These are phyloP conservation scores for Chrysoporthe deuterocubensis DNA, from an alignment of 2,329 filamentous ascomycete genomes.

Conservation along the genomic window DNA sequence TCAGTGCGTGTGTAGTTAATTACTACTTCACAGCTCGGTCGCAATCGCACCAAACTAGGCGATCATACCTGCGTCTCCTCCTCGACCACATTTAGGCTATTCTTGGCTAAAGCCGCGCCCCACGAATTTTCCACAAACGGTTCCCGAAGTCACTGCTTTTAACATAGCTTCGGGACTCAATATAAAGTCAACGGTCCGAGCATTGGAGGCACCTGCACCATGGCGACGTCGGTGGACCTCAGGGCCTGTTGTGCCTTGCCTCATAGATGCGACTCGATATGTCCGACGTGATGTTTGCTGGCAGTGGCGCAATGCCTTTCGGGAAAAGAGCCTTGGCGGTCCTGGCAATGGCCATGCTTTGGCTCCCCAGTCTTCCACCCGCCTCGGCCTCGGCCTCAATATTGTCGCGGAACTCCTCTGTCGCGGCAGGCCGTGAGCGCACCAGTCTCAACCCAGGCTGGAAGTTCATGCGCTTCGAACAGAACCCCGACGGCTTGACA, in stretches of 20 bases:
- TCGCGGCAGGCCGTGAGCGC: slow-evolving; percentile 7
- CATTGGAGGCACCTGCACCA: background rate
- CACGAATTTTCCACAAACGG: background rate
- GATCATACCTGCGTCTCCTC: background rate
- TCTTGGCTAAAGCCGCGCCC: background rate
- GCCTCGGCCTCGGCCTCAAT: background rate
- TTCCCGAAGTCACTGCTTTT: background rate
- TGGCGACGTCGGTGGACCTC: background rate
- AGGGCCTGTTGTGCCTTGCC: background rate
- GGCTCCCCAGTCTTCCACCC: background rate
- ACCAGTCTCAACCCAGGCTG: slow-evolving; percentile 19
- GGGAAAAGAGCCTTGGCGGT: background rate
- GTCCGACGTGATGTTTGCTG: background rate
- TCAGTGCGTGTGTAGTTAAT: too few relatives aligned
- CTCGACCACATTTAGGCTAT: background rate
- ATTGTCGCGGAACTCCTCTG: background rate
- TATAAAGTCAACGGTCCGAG: background rate
- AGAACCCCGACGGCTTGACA: slow-evolving; percentile 22
- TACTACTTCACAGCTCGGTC: background rate
- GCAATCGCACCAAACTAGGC: background rate
- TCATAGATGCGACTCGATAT: background rate
- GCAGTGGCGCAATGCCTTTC: background rate
- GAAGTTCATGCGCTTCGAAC: slow-evolving; percentile 17
- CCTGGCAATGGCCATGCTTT: background rate
- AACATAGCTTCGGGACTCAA: background rate